Evolutionary conservation across 371 early-diverging fungal species (phyloP), one percentile per base, ranked within the genome.

Genomic region (Gilbertella persicaria): DNA sequence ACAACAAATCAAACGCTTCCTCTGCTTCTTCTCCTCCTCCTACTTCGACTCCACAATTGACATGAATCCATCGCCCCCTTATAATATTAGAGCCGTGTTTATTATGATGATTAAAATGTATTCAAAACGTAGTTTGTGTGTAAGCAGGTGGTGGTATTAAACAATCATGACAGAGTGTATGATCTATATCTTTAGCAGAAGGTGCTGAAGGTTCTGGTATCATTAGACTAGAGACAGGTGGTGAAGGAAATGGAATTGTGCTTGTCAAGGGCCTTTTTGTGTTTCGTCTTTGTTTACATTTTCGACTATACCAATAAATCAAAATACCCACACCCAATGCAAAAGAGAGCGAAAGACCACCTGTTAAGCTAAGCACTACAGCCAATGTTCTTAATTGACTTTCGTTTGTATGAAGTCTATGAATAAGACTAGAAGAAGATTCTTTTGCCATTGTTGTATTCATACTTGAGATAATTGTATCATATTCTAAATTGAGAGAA

Each of bases 191-290:
- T 37, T 55, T 62, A n/a, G 51, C 62, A n/a, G 62, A 43, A 21
- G 62, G 62, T 29, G 62, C 62, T 5, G 62, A 62, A 16, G 62
- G 62, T 37, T 55, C 56, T 12, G 62, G 62, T 24, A 39, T 36
- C 5, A 40, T 10, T 7, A 8, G 24, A 37, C 36, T 23, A 40
- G 30, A 42, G 4, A 50, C 40, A 13, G 50, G 39, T 14, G 53
- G 36, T 25, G 47, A 39, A 9, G 23, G 5, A 20, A 24, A 26
- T 12, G 37, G 20, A 38, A 23, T 24, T 25, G 23, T 23, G 16
- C 33, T 7, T 13, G 12, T 4, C 9, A 30, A 5, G 7, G 13
- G 35, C 29, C 12, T 58, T 20, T 39, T 24, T 14, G 1, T 41
- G 33, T 38, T 17, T 23, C 50, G 38, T 24, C 39, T 60, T 54